Evolutionary conservation across 2,329 filamentous ascomycete genomes (phyloP).

Genomic region (Colletotrichum kahawae): DNA sequence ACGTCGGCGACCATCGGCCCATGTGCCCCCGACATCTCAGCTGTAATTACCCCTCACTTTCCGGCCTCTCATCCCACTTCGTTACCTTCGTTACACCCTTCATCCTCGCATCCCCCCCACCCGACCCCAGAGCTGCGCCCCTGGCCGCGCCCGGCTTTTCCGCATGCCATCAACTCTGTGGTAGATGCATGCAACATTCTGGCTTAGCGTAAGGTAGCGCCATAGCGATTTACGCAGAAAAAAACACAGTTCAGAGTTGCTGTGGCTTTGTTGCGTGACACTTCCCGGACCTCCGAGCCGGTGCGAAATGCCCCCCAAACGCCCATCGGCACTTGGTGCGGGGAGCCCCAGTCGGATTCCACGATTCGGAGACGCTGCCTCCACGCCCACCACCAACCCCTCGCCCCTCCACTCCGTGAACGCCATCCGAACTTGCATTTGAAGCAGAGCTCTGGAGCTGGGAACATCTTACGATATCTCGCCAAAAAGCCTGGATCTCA

Average conservation of each 20-base stretch:
- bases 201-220: neutral
- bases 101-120: neutral
- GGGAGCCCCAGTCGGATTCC: slow-evolving; percentile 9
- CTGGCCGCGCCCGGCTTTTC: neutral
- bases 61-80: neutral
- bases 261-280: neutral
- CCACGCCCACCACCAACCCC: neutral
- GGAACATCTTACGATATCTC: neutral
- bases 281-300: slow-evolving; percentile 18
- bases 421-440: neutral
- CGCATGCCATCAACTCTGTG: neutral
- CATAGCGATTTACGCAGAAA: neutral
- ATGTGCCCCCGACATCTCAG: neutral
- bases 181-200: neutral
- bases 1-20: slow-evolving; percentile 1
- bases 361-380: neutral
- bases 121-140: neutral
- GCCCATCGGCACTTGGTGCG: neutral
- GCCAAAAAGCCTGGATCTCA: neutral
- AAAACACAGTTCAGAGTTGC: neutral
- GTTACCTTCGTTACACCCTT: neutral
- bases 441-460: neutral
- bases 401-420: neutral
- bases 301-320: neutral
- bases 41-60: slow-evolving; percentile 5